Percentiles rank a stretch among this genome's conserved stretches.
phyloP scores from a whole-genome alignment of 345 rosid genomes.

The Draba incana region DNA sequence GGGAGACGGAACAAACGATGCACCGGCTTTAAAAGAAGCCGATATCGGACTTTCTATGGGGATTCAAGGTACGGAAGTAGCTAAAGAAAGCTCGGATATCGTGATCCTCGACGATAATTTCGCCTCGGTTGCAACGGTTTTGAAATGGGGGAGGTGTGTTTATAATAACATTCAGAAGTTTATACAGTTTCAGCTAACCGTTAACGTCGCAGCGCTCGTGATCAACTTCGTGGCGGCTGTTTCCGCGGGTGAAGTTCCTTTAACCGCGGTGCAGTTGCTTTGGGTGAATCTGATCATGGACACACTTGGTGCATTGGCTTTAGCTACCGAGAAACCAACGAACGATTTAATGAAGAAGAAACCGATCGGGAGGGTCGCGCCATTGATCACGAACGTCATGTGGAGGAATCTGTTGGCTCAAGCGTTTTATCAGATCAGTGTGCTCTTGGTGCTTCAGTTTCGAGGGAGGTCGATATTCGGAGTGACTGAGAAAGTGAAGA shows the following conservation, averaged over 20 bases:
- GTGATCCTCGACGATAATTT: conserved; percentile 78
- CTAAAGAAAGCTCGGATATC: conserved; percentile 82
- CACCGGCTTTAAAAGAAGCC: conserved; percentile 77
- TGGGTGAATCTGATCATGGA: conserved; percentile 88
- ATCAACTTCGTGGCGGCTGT: conserved; percentile 77
- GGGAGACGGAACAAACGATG: conserved; percentile 78
- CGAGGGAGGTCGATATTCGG: conserved; percentile 61
- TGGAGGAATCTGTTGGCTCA: conserved; percentile 80
- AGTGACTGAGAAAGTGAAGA: conserved; percentile 54
- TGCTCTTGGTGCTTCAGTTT: conserved; percentile 70
- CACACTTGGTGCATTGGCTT: conserved; percentile 75
- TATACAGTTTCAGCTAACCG: conserved; percentile 79
- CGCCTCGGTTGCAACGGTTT: conserved; percentile 61
- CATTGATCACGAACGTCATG: conserved; percentile 71
- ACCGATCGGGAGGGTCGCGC: conserved; percentile 64
- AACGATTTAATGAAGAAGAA: conserved; percentile 63
- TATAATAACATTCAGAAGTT: conserved; percentile 78
- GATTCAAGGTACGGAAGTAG: conserved; percentile 76
- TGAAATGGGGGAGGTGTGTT: conserved; percentile 82
- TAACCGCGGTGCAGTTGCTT: conserved; percentile 68
- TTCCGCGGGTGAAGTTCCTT: conserved; percentile 69
- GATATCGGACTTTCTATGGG: conserved; percentile 84
- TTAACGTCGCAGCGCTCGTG: conserved; percentile 64
- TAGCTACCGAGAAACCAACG: conserved; percentile 71
- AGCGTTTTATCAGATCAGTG: conserved; percentile 61